Evolutionary conservation across 768 basidiomycete species (phyloP), one percentile per base, ranked within the genome.

Genomic region (Chalciporus pseudorubinellus): DNA sequence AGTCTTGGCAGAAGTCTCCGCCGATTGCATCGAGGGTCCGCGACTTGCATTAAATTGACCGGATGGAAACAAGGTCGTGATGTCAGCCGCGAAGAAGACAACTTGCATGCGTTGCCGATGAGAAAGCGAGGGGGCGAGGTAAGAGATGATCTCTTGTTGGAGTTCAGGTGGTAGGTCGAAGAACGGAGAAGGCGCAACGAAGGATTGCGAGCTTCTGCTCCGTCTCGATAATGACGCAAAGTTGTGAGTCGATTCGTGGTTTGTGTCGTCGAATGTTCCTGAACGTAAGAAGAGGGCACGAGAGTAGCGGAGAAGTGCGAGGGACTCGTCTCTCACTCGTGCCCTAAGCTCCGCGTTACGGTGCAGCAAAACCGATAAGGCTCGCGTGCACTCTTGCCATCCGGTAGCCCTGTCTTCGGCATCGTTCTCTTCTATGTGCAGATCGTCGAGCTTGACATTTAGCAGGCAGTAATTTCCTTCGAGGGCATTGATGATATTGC

Each of bases 81-180:
- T 46, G 26, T 73, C 70, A 1, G 78, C 72, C 8, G 83, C 83
- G 51, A 77, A 85, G 26, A 60, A 63, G 55, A 73, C 76, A 28
- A 87, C 74, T 8, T 76, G 77, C 55, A 77, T 70, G 19, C 77
- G 77, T 58, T 87, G 85, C 2, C 69, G 65, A 18, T 74, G 61
- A 16, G 84, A 84, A 44, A 87, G 75, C 1, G 65, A 70, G 14
- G 83, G 84, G 4, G 82, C 79, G 19, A 84, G 65, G 58, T 79
- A 77, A 12, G 81, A 77, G 29, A 87, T 72, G 33, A 83, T 77
- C 61, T 82, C 62, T 11, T 80, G 74, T 49, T 79, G 77, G 7
- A 87, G 67, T 62, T 87, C 85, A 9, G 64, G 65, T 3, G 86
- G 86, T 12, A 87, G 66, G n/a, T 54, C 31, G 22, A 61, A 55